A percentile compares a stretch with the other conserved stretches of the same genome.
phyloP scores from a whole-genome alignment of 208 protist species.

The Acanthamoeba healyi region DNA sequence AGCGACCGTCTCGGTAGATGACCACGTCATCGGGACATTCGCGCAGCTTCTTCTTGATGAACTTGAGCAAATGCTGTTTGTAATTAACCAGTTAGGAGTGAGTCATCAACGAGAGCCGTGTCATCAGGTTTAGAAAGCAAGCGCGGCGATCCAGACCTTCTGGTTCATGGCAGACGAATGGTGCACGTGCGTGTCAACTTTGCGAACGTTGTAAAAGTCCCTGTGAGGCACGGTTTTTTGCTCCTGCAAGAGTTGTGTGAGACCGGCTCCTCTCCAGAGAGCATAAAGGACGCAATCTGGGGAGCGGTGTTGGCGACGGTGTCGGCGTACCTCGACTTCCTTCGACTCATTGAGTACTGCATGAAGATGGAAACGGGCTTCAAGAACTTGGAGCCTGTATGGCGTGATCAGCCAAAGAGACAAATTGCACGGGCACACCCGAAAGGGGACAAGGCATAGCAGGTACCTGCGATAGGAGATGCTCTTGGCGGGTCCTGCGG shows the following conservation, averaged over 20 bases:
- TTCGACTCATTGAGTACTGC: slow-evolving; percentile 94
- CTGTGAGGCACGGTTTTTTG: slow-evolving; percentile 69
- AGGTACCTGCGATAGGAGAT: slow-evolving; percentile 20
- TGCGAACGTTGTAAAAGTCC: slow-evolving; percentile 97
- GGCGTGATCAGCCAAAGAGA: too few species aligned
- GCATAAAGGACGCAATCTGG: not conserved
- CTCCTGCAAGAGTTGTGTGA: not conserved
- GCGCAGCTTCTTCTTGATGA: slow-evolving; percentile 91
- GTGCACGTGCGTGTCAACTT: slow-evolving; percentile 98
- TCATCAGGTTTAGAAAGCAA: too few species aligned
- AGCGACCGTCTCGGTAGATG: slow-evolving; percentile 28
- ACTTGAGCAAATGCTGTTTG: slow-evolving; percentile 93
- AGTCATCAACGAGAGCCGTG: too few species aligned
- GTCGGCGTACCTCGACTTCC: slow-evolving; percentile 68
- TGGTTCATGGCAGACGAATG: slow-evolving; percentile 95
- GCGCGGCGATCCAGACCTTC: slow-evolving; percentile 90
- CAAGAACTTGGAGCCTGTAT: slow-evolving; percentile 2
- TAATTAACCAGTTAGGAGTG: not conserved
- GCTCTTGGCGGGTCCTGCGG: slow-evolving; percentile 3
- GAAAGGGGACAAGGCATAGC: not conserved
- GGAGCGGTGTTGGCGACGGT: not conserved
- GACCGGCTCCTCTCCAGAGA: too few species aligned
- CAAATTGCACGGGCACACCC: not conserved
- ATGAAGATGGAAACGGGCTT: slow-evolving; percentile 92
- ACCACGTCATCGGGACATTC: slow-evolving; percentile 47